Base-by-base conservation (phyloP, 2,329 filamentous ascomycete species). In the Canariomyces notabilis region DNA sequence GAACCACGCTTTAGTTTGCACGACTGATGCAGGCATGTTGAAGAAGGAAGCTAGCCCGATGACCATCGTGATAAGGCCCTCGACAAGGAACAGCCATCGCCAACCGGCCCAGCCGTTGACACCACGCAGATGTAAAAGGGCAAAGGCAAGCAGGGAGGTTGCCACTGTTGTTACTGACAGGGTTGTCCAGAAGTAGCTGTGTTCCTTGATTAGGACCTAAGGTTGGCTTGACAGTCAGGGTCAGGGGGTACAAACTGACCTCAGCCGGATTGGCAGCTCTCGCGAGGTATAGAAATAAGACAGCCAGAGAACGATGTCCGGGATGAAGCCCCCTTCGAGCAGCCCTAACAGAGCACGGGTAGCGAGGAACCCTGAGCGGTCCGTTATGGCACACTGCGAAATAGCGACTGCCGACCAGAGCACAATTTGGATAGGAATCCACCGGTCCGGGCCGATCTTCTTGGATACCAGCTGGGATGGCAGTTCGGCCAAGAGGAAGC, bases 401-500 rank as follows among this genome's bases (percentile, higher is more conserved):
- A 54, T 43, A 4, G 59, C 57, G 3, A 61, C 56, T 3, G 58
- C 37, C 0, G 54, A 58, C 60, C 60, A 63, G 2, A 57, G 41
- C 8, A 59, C 49, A 18, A 63, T 62, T 41, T 61, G 59, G 3
- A 56, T 57, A 0, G 59, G 59, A 32, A 63, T 60, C 59, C 59
- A 62, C 1, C 58, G 43, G 26, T 63, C 59, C 0, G 58, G 56
- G 2, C 60, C 60, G 0, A 62, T 50, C 57, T 72, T 75, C 61
- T 82, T 82, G 21, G 69, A 73, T 5, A 81, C 55, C 4, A 82
- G 64, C 56, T 81, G 77, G 1, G 76, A 81, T 0, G 78, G 79
- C 2, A 82, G 59, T 55, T 82, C 78, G 0, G 77, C 76, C 2
- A 70, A 58, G 4, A 80, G 63, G 51, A 80, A 80, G 0, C 66